Evolutionary conservation across 805 yeast genomes (phyloP).

Genomic region (Wickerhamiella alocasiicola): DNA sequence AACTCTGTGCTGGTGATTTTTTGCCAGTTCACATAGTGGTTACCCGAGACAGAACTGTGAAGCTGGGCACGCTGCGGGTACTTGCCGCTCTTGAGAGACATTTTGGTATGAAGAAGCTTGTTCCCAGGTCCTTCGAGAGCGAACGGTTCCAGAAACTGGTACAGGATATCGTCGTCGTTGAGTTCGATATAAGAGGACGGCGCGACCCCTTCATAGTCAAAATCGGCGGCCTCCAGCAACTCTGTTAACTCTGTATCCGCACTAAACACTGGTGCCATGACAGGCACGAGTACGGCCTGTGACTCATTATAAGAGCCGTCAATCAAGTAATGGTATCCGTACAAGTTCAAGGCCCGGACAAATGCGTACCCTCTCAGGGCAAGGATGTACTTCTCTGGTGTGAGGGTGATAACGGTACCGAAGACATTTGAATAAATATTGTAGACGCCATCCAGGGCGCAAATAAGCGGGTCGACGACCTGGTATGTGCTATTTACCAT

Average conservation of each 20-base stretch:
- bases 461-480: conserved; percentile 15
- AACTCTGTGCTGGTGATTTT: conserved; percentile 33
- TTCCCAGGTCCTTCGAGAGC: neutral
- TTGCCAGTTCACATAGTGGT: conserved; percentile 42
- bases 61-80: conserved; percentile 52
- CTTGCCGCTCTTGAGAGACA: conserved; percentile 39
- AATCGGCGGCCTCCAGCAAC: neutral
- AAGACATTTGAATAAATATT: conserved; percentile 35
- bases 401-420: conserved; percentile 30
- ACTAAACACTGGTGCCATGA: neutral
- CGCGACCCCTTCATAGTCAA: neutral
- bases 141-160: conserved; percentile 33
- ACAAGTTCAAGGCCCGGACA: conserved; percentile 56
- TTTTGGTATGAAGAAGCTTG: conserved; percentile 26
- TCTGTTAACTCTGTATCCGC: neutral
- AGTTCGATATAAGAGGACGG: conserved; percentile 2
- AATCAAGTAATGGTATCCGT: conserved; percentile 43
- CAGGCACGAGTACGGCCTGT: conserved; percentile 52
- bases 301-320: conserved; percentile 35
- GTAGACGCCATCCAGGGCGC: conserved; percentile 38
- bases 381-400: conserved; percentile 44
- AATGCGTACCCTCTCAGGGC: conserved; percentile 50
- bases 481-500: conserved; percentile 4
- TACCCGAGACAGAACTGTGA: conserved; percentile 26
- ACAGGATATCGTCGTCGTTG: conserved; percentile 33